Evolutionary conservation across 2,329 filamentous ascomycete genomes (phyloP), one percentile per base, ranked within the genome.

Genomic region (Didymella pinodella): DNA sequence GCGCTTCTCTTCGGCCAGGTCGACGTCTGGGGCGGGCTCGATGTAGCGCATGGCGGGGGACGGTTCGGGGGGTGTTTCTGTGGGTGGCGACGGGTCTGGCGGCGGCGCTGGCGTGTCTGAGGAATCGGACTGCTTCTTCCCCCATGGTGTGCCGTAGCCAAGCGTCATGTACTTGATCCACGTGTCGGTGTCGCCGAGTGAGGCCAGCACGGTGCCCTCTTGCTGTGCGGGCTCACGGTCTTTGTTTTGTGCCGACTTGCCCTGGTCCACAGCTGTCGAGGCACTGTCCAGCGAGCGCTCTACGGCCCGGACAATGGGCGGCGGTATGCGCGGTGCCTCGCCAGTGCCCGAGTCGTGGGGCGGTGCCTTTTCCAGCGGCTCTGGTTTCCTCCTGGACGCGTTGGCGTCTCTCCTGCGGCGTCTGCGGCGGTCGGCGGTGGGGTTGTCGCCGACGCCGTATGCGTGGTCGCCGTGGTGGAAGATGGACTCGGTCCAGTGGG

Each of bases 401-500:
- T 62, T 55, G 20, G 67, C 71, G 60, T 72, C 78, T 40, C 74
- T 77, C 53, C 74, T 70, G 75, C 84, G 63, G 74, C 78, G 41
- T 79, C 73, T 80, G 47, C 83, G 82, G 31, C 90, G 85, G 59
- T 84, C 83, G 1, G 90, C 89, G 1, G 85, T 86, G 14, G 92
- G 90, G 65, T 92, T 93, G 34, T 96, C 90, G 52, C 86, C 85
- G 7, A 97, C 86, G 4, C 93, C 94, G 73, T 97, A 98, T 2
- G 94, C 88, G 69, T 90, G 85, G 51, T 91, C 88, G 2, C 93
- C 94, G 82, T 92, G 92, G 29, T 84, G 88, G 75, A 95, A 96
- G 2, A 97, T 83, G 70, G 91, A 90, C 75, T 96, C 91, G 83
- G 95, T 89, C 94, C 94, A 98, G 54, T 90, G 86, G 1, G 90